These are phyloP conservation scores for Fraxinus velutina DNA, from an alignment of 305 asterid species.

Conservation along the genomic window DNA sequence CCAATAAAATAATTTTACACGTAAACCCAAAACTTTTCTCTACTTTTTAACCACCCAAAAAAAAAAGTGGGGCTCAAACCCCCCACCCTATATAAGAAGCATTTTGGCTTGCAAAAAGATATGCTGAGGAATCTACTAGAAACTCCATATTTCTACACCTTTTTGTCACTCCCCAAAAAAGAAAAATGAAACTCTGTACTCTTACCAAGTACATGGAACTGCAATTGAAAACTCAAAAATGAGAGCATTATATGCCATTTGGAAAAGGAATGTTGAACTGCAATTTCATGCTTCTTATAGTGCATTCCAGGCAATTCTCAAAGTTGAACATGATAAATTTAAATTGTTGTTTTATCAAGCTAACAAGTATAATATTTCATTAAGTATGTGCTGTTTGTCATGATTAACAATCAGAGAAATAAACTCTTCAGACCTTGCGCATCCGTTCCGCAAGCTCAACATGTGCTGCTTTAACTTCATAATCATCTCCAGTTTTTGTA, in stretches of 20 bases:
- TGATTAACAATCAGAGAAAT: conserved; percentile 14
- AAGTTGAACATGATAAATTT: background rate
- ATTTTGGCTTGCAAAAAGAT: background rate
- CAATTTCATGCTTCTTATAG: background rate
- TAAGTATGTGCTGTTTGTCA: background rate
- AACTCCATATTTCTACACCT: background rate
- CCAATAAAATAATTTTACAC: background rate
- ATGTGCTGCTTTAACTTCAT: conserved; percentile 97
- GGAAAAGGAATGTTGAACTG: background rate
- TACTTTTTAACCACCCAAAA: background rate
- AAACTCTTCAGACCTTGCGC: conserved; percentile 70
- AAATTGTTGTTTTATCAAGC: background rate
- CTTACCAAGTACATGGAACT: background rate
- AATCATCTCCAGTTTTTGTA: conserved; percentile 93
- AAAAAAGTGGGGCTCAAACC: background rate
- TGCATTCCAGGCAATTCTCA: background rate
- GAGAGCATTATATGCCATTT: background rate
- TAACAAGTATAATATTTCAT: background rate
- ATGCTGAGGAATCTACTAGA: background rate
- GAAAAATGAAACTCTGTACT: background rate
- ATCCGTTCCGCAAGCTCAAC: conserved; percentile 97
- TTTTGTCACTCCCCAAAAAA: background rate
- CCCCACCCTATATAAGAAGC: background rate
- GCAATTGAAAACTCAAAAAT: background rate
- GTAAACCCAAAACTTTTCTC: background rate